A percentile compares a stretch with the other conserved stretches of the same genome.
These are phyloP conservation scores for Eragrostis tef DNA, from an alignment of 202 grass and related monocot species.

Conservation along the genomic window DNA sequence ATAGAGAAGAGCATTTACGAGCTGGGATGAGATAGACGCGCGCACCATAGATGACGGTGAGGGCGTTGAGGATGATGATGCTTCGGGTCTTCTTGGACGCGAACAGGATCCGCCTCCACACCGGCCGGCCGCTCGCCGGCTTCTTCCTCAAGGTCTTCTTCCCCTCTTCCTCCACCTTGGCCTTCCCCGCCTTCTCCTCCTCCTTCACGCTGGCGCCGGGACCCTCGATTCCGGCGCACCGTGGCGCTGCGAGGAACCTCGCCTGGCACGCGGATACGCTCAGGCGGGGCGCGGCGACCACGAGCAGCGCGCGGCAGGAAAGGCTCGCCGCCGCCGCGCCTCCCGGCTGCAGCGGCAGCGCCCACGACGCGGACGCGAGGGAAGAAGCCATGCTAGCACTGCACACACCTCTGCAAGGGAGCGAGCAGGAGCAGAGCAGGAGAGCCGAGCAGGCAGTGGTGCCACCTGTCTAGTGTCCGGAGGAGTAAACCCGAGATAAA, in stretches of 20 bases:
- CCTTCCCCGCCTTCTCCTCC: background rate
- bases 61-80: slow-evolving; percentile 88
- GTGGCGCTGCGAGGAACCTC: slow-evolving; percentile 28
- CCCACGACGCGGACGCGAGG: slow-evolving; percentile 46
- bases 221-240: slow-evolving; percentile 34
- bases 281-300: slow-evolving; percentile 26
- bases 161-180: slow-evolving; percentile 6
- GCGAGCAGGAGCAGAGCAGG: background rate
- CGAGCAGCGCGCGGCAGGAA: slow-evolving; percentile 37
- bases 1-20: background rate
- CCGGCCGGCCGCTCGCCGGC: slow-evolving; percentile 41
- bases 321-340: background rate
- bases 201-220: background rate
- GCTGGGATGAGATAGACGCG: background rate
- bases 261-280: slow-evolving; percentile 12
- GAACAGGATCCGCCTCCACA: slow-evolving; percentile 89
- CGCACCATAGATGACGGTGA: slow-evolving; percentile 91
- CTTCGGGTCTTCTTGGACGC: slow-evolving; percentile 92
- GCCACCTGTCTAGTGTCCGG: background rate
- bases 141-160: slow-evolving; percentile 36
- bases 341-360: slow-evolving; percentile 39
- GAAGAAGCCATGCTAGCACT: slow-evolving; percentile 49
- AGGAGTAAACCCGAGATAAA: background rate
- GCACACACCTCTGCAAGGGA: background rate
- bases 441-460: background rate